Base-by-base conservation (phyloP, 768 basidiomycete species). In the Psilocybe azurescens region DNA sequence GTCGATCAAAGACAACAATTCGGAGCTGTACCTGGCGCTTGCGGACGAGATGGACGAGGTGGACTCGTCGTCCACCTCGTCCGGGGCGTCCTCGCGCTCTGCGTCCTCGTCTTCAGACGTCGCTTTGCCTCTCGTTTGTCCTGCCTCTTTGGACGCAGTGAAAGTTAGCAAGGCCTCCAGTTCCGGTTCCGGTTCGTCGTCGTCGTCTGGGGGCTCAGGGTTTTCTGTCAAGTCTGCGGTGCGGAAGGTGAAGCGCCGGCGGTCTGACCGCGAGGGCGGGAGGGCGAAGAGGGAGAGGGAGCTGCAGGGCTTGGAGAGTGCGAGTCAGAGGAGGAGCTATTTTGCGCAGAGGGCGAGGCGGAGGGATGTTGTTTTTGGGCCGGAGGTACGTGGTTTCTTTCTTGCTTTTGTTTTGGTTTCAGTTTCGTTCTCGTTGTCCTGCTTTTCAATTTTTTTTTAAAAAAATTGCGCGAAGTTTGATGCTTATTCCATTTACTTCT, bases 341-440 rank as follows among this genome's bases (percentile, higher is more conserved):
- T 95, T 96, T 67, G 74, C 78, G 29, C 77, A 75, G 48, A 73
- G 81, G 48, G 78, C 80, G 32, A 84, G 89, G 69, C 75, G 95
- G 54, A 75, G 81, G 64, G 77, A 78, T 1, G 77, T 94, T 29
- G 71, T 74, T 2, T 85, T 95, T 62, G 89, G 89, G 6, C 88
- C 90, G 0, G 76, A 87, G 67, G 90, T 91, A 54, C 64, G 81
- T 78, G 30, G 4, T 32, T 32, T 33, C 29, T 51, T 10, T n/a
- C 62, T 39, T 28, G 48, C 65, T 52, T 56, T 13, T 56, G 46
- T 10, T 54, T 30, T 10, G 41, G 48, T 9, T 24, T 2, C 2
- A 24, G 24, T 24, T 24, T 24, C 24, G 24, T 24, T 24, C 2
- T 24, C 2, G 24, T 24, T 24, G 0, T 24, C 24, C 24, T 24